phyloP scores from a whole-genome alignment of 805 yeast genomes.

The Jamesozyma spencerorum region DNA sequence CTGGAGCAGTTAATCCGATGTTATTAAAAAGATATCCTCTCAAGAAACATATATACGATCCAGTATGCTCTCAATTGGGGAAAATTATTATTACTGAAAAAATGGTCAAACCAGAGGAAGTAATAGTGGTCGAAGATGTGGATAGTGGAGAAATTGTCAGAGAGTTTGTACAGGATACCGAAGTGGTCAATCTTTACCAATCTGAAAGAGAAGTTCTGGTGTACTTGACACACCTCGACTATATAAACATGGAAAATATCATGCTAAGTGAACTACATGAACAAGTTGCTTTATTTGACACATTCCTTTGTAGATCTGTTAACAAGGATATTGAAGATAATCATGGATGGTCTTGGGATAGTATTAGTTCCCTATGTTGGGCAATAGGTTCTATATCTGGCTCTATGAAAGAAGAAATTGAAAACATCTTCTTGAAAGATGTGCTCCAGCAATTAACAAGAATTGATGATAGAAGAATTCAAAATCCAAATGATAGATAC shows the following conservation, averaged over 20 bases:
- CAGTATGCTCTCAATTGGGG: constrained; percentile 71
- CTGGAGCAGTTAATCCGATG: constrained; percentile 82
- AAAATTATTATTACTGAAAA: constrained; percentile 73
- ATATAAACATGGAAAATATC: constrained; percentile 80
- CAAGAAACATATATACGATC: constrained; percentile 71
- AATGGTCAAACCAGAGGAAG: constrained; percentile 98
- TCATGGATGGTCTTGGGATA: constrained; percentile 92
- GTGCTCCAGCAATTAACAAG: constrained; percentile 83
- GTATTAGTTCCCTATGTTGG: constrained; percentile 94
- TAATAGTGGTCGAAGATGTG: constrained; percentile 87
- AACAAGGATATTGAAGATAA: not conserved
- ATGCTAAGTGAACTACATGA: constrained; percentile 81
- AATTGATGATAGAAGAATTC: constrained; percentile 84
- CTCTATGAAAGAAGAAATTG: constrained; percentile 95
- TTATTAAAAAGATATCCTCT: constrained; percentile 64
- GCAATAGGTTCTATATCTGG: constrained; percentile 98
- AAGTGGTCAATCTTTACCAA: constrained; percentile 86
- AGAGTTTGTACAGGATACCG: constrained; percentile 89
- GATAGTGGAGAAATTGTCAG: constrained; percentile 91
- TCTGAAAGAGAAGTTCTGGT: constrained; percentile 90
- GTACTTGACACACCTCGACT: constrained; percentile 88
- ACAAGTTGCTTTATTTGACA: constrained; percentile 41
- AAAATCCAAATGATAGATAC: constrained; percentile 83
- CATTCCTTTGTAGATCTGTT: not conserved
- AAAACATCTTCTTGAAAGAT: constrained; percentile 71